Base-by-base conservation (phyloP, 371 early-diverging fungal genomes). In the Mortierella sp. region DNA sequence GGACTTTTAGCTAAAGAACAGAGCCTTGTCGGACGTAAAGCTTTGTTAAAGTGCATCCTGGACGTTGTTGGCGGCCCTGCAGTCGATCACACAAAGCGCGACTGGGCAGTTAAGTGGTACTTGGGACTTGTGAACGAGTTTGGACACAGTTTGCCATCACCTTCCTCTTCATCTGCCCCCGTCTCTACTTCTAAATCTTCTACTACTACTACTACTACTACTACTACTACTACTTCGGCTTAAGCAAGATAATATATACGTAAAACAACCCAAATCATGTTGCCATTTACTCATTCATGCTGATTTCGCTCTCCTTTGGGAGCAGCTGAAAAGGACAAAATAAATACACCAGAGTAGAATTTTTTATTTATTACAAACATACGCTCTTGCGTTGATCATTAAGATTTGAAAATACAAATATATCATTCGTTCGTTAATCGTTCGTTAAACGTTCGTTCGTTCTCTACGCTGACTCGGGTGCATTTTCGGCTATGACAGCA, bases 51-150 rank as follows among this genome's bases (percentile, higher is more conserved):
- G 61, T 83, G 77, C 47, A 61, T 86, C 65, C 61, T 83, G 62
- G 81, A 86, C 67, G 71, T 74, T 26, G 63, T 86, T 52, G 84
- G 86, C 12, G 76, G 76, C 0, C 72, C 64, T 16, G 66, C 69
- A 3, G 77, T 86, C 3, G 86, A 86, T 62, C 83, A 84, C 43
- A 84, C 86, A 30, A 84, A 84, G 64, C 84, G 84, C n/a, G 84
- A 86, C 9, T 66, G 73, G 70, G 77, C 80, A 4, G 76, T 84
- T 65, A 86, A 86, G 65, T 86, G 86, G 86, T 86, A 84, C 47
- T 40, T 84, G 45, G 69, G 73, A 1, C 69, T 84, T 14, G 79
- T 76, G 49, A 68, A 78, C 28, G 84, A 79, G 47, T 76, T 76
- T 70, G 84, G 79, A 39, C 72, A 59, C 30, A 60, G 30, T 28